Percentiles rank a stretch among this genome's conserved stretches.
Evolutionary conservation across 192 early-diverging fungal species (phyloP).

Genomic region (Polychytrium aggregatum): DNA sequence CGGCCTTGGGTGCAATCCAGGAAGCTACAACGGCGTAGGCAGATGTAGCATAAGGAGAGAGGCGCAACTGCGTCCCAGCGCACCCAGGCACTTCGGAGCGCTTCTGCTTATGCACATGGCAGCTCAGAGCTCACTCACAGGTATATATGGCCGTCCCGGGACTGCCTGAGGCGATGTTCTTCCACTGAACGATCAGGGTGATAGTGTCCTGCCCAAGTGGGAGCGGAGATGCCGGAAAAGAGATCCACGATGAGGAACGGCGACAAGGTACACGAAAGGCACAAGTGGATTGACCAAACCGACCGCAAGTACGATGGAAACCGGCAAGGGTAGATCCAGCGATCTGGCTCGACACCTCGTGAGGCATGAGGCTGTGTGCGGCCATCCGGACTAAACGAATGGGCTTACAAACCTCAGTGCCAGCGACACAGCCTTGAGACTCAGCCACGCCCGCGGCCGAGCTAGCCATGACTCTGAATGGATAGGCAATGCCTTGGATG

Average conservation of each 20-base stretch:
- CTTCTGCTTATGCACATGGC: too few species aligned
- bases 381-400: too few species aligned
- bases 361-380: too few species aligned
- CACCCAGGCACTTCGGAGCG: not conserved
- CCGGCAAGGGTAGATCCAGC: too few species aligned
- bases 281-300: too few species aligned
- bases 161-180: constrained; percentile 12
- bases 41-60: not conserved
- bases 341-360: too few species aligned
- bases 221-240: not conserved
- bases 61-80: too few species aligned
- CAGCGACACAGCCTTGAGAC: constrained; percentile 13
- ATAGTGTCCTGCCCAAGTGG: constrained; percentile 16
- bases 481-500: too few species aligned
- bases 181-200: constrained; percentile 25
- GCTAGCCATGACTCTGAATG: constrained; percentile 19
- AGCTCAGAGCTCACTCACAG: too few species aligned
- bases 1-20: constrained; percentile 33
- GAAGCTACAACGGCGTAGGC: constrained; percentile 15
- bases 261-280: too few species aligned
- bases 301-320: too few species aligned
- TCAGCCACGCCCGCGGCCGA: constrained; percentile 27
- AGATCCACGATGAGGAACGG: too few species aligned
- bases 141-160: constrained; percentile 29
- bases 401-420: constrained; percentile 21